phyloP scores from a whole-genome alignment of 139 green algal genomes.

The Chlamydomonas sp. region DNA sequence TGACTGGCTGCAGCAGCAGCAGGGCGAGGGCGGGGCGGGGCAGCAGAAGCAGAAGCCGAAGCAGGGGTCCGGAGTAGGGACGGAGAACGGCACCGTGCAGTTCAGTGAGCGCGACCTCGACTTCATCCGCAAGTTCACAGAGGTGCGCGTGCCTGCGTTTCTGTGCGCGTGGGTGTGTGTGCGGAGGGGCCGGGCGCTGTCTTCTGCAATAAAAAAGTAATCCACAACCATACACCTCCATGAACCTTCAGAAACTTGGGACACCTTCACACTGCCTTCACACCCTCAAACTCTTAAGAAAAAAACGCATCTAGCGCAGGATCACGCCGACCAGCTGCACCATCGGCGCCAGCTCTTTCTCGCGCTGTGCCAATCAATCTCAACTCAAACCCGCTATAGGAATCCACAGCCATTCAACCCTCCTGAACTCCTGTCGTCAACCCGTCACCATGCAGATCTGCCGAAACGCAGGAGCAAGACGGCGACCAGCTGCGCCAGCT shows the following conservation, averaged over 20 bases:
- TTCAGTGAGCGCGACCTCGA: slow-evolving; percentile 73
- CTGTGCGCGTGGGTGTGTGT: background rate
- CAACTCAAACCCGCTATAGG: no score
- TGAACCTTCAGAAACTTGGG: no score
- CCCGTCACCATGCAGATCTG: background rate
- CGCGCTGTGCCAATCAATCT: slow-evolving; percentile 81
- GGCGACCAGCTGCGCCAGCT: slow-evolving; percentile 66
- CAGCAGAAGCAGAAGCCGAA: slow-evolving; percentile 1
- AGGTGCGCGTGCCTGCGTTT: slow-evolving; percentile 21
- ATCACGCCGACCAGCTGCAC: slow-evolving; percentile 39
- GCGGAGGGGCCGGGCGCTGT: no score
- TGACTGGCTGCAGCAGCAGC: no score
- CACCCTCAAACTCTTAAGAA: no score
- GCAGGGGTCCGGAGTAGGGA: no score
- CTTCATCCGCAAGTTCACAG: slow-evolving; percentile 72
- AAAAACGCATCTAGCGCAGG: slow-evolving; percentile 18
- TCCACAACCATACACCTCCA: no score
- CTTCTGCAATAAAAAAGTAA: no score
- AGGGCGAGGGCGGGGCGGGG: no score
- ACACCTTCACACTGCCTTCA: no score
- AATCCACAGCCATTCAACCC: background rate
- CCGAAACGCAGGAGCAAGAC: slow-evolving; percentile 32
- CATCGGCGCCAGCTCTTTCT: slow-evolving; percentile 69
- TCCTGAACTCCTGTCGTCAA: background rate
- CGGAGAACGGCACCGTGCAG: no score